These are phyloP conservation scores for Leptodontidium sp. DNA, from an alignment of 2,329 filamentous ascomycete species.

Conservation along the genomic window DNA sequence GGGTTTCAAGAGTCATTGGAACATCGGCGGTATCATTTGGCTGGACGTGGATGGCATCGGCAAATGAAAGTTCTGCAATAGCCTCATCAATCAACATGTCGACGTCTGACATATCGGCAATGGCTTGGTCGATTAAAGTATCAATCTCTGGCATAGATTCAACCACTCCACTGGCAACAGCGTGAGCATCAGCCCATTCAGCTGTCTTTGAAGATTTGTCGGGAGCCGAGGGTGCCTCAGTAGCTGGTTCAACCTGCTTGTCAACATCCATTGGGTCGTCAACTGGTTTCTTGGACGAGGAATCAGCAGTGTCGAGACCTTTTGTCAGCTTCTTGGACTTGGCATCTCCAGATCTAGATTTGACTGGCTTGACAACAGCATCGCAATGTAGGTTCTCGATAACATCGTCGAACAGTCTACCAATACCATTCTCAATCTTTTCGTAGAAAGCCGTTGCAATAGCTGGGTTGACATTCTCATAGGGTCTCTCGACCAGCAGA, in stretches of 20 bases:
- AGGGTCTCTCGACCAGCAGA: background rate
- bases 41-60: background rate
- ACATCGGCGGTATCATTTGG: background rate
- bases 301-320: background rate
- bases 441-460: background rate
- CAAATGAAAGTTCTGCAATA: background rate
- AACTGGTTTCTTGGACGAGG: background rate
- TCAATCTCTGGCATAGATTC: background rate
- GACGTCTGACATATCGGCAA: constrained; percentile 4
- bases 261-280: constrained; percentile 1
- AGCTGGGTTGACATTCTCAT: background rate
- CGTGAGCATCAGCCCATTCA: background rate
- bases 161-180: background rate
- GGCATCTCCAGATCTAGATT: background rate
- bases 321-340: background rate
- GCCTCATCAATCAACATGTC: background rate
- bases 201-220: background rate
- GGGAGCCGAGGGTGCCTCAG: background rate
- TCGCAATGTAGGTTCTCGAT: background rate
- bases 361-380: background rate
- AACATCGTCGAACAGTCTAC: background rate
- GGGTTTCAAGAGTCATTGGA: background rate
- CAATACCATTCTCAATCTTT: background rate
- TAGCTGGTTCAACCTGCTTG: background rate
- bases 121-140: background rate